Conservation (phyloP, 2,329 filamentous ascomycete species). For the Didymella pinodella region DNA sequence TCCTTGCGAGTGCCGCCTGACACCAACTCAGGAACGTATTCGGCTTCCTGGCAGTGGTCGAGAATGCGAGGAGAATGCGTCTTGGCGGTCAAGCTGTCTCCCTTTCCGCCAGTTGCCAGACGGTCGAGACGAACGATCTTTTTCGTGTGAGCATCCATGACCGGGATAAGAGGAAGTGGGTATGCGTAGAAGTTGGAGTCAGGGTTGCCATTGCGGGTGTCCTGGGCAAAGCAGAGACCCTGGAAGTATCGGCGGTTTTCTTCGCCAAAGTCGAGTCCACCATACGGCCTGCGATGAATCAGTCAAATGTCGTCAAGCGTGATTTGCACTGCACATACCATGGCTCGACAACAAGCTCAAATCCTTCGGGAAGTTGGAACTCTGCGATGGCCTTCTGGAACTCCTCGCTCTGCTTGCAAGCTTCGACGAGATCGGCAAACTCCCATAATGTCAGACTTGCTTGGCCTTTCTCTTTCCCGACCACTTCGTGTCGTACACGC, state of each 20-base stretch:
- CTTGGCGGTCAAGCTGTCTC: conserved; percentile 49
- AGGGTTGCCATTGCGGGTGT: conserved; percentile 55
- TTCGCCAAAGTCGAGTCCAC: conserved; percentile 59
- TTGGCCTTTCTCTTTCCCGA: conserved; percentile 57
- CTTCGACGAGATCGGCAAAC: conserved; percentile 47
- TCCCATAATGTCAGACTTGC: conserved; percentile 58
- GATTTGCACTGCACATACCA: conserved; percentile 42
- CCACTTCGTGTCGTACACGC: conserved; percentile 55
- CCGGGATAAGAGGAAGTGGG: conserved; percentile 48
- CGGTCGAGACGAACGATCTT: conserved; percentile 49
- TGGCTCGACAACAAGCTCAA: conserved; percentile 64
- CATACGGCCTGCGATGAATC: conserved; percentile 55
- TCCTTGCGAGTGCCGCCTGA: conserved; percentile 51
- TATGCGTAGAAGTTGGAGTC: conserved; percentile 54
- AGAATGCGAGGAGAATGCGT: conserved; percentile 50
- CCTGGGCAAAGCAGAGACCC: conserved; percentile 62
- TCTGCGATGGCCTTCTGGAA: conserved; percentile 62
- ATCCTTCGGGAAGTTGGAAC: conserved; percentile 63
- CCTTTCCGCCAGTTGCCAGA: conserved; percentile 50
- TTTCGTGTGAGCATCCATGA: conserved; percentile 48
- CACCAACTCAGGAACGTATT: conserved; percentile 58
- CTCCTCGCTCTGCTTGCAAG: conserved; percentile 60
- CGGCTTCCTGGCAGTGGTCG: conserved; percentile 60
- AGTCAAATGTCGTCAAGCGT: conserved; percentile 8
- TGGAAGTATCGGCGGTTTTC: conserved; percentile 62